Evolutionary conservation across 2,329 filamentous ascomycete genomes (phyloP).

Genomic region (Fusarium keratoplasticum): DNA sequence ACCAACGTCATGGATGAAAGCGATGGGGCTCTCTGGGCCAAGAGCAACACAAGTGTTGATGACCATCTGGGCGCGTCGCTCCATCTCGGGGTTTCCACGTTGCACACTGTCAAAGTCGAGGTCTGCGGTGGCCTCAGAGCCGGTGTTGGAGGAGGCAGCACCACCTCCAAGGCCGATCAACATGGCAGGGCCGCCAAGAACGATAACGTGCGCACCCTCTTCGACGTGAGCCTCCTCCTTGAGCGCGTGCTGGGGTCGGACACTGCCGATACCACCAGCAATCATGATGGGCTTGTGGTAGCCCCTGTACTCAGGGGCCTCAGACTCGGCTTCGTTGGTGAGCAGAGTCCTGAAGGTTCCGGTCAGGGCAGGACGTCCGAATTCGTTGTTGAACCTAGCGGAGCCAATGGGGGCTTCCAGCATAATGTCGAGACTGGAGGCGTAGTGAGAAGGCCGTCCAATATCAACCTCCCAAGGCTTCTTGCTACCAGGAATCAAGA

Average conservation of each 20-base stretch:
- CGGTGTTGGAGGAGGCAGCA: constrained; percentile 90
- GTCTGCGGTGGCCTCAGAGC: constrained; percentile 88
- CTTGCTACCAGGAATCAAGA: constrained; percentile 84
- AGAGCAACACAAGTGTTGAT: constrained; percentile 93
- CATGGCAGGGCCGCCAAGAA: constrained; percentile 97
- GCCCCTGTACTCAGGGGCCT: constrained; percentile 77
- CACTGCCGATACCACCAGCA: constrained; percentile 93
- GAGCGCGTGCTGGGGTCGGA: constrained; percentile 88
- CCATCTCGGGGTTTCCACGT: constrained; percentile 95
- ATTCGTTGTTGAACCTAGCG: constrained; percentile 97
- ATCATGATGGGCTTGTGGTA: constrained; percentile 99
- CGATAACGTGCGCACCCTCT: constrained; percentile 89
- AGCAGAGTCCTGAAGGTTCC: constrained; percentile 94
- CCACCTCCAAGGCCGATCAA: constrained; percentile 95
- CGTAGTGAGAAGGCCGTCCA: constrained; percentile 90
- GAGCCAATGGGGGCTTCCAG: constrained; percentile 95
- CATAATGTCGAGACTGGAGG: constrained; percentile 97
- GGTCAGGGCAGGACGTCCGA: constrained; percentile 87
- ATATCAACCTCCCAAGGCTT: constrained; percentile 93
- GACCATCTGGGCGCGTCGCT: constrained; percentile 95
- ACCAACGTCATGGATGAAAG: constrained; percentile 97
- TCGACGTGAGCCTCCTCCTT: constrained; percentile 85
- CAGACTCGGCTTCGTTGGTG: constrained; percentile 63
- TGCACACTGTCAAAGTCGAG: constrained; percentile 98
- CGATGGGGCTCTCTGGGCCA: constrained; percentile 87